phyloP scores from a whole-genome alignment of 192 early-diverging fungal species.

The Coemansia sp. region DNA sequence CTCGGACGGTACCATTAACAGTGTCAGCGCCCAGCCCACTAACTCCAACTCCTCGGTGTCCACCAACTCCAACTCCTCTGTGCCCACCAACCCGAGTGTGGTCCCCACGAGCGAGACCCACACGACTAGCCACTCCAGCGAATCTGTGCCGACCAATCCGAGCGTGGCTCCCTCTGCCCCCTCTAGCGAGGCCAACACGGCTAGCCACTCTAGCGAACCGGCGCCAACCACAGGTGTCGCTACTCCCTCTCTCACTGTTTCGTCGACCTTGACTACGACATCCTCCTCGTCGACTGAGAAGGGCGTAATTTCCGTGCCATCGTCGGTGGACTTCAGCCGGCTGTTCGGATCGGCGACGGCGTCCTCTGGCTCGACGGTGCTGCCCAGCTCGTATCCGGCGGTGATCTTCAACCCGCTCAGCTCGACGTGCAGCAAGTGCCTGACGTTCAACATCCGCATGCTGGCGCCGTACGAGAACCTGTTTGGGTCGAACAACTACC shows the following conservation, averaged over 20 bases:
- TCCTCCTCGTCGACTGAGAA: constrained; percentile 16
- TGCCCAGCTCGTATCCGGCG: constrained; percentile 13
- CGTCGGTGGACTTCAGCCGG: constrained; percentile 47
- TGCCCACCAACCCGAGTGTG: neutral
- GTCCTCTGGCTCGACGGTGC: neutral
- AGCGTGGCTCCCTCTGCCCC: neutral
- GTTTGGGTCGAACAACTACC: constrained; percentile 48
- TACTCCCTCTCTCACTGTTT: neutral
- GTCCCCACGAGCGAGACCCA: neutral
- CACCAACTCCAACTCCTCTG: neutral
- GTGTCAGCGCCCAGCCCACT: neutral
- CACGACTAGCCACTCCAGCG: too few species aligned
- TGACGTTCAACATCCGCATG: constrained; percentile 42
- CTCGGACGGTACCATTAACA: neutral
- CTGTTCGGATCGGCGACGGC: constrained; percentile 23
- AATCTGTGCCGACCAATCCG: neutral
- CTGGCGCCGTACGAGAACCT: constrained; percentile 47
- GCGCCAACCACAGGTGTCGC: neutral
- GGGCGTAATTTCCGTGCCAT: constrained; percentile 33
- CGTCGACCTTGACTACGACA: neutral
- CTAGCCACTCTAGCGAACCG: neutral
- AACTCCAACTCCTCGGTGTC: neutral
- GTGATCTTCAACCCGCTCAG: constrained; percentile 39
- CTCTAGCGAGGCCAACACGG: neutral
- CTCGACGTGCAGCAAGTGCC: constrained; percentile 44